phyloP scores from a whole-genome alignment of 1,284 basidiomycete species.

The Malassezia yamatoensis region DNA sequence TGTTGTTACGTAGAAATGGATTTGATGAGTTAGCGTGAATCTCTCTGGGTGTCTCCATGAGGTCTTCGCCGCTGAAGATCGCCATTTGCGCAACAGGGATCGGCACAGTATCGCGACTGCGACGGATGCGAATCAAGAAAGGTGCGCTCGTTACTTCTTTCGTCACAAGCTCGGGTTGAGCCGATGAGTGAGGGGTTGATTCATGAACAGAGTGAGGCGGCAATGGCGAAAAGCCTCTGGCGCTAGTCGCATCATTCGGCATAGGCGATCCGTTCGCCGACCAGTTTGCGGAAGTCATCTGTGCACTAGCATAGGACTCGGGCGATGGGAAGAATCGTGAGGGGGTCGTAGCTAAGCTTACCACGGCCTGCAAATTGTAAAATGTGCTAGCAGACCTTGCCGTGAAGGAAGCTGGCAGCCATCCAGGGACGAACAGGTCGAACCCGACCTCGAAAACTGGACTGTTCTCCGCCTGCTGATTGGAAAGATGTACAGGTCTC shows the following conservation, averaged over 20 bases:
- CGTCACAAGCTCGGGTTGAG: no score
- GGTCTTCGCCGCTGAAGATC: conserved; percentile 18
- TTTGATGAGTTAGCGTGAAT: not conserved
- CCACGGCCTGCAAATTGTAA: conserved; percentile 36
- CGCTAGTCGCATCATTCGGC: no score
- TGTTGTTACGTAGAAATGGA: conserved; percentile 11
- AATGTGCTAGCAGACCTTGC: conserved; percentile 42
- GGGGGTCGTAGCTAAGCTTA: conserved; percentile 16
- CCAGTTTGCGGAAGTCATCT: not conserved
- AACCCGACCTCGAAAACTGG: conserved; percentile 36
- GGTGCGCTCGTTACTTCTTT: conserved; percentile 26
- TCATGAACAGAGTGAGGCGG: no score
- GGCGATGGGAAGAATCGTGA: not conserved
- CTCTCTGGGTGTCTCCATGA: conserved; percentile 8
- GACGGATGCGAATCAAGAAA: conserved; percentile 25
- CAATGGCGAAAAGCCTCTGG: no score
- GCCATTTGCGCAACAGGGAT: conserved; percentile 42
- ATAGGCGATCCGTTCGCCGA: no score
- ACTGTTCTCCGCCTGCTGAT: not conserved
- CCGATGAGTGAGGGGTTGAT: no score
- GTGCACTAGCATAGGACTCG: not conserved
- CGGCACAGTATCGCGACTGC: conserved; percentile 43
- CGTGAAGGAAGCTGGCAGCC: conserved; percentile 40
- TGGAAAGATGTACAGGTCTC: conserved; percentile 11
- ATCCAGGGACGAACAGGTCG: conserved; percentile 41